phyloP scores from a whole-genome alignment of 2,329 filamentous ascomycete species.

The Sporothrix dimorphospora region DNA sequence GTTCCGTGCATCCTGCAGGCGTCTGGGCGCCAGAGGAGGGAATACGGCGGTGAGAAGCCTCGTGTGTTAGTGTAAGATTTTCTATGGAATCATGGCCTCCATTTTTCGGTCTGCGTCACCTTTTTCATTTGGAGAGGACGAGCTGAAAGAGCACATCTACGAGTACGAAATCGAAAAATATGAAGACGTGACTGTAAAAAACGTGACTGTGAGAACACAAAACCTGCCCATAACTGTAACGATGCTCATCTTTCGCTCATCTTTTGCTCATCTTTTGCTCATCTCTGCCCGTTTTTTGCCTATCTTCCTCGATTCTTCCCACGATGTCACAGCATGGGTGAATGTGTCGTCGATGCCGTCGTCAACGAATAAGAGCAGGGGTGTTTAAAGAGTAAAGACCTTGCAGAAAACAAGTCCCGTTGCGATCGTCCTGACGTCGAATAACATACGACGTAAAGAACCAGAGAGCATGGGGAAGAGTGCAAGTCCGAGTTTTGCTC shows the following conservation, averaged over 20 bases:
- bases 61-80: no score
- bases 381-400: background rate
- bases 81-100: no score
- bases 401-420: background rate
- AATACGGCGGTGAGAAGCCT: background rate
- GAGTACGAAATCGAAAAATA: no score
- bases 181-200: no score
- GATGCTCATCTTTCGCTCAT: no score
- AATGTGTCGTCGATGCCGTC: background rate
- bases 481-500: background rate
- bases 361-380: background rate
- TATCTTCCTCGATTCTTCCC: background rate
- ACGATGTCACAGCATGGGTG: background rate
- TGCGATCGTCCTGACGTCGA: constrained; percentile 1
- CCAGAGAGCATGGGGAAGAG: background rate
- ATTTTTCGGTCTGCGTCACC: background rate
- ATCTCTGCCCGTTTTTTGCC: background rate
- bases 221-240: no score
- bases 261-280: no score
- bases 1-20: background rate
- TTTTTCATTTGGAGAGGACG: background rate
- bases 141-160: no score
- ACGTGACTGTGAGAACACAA: no score
- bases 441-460: no score
- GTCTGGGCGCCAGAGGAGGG: background rate